These are phyloP conservation scores for Camelina sativa DNA, from an alignment of 345 rosid genomes.

Conservation along the genomic window DNA sequence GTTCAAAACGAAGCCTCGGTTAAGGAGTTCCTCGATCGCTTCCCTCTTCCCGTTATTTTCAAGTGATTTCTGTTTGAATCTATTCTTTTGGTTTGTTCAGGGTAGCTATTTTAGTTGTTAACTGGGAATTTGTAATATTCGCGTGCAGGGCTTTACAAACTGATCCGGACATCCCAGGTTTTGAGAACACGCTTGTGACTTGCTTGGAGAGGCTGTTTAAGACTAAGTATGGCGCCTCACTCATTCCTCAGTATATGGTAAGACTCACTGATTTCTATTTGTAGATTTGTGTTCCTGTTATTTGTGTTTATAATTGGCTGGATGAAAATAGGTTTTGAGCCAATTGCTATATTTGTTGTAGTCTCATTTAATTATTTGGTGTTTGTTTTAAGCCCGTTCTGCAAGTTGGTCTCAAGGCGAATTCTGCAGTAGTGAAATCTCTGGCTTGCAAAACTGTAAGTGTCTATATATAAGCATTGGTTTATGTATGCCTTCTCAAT, in stretches of 20 bases:
- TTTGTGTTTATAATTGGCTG: neutral
- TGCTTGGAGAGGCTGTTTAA: constrained; percentile 76
- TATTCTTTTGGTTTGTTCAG: neutral
- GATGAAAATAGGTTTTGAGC: neutral
- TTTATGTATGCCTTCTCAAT: neutral
- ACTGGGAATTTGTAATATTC: neutral
- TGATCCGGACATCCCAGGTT: constrained; percentile 57
- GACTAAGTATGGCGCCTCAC: constrained; percentile 75
- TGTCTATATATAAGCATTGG: neutral
- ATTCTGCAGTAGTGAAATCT: constrained; percentile 60
- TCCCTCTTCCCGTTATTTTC: constrained; percentile 79
- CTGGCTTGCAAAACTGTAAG: constrained; percentile 89
- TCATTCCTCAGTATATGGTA: constrained; percentile 84
- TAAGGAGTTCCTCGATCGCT: constrained; percentile 74
- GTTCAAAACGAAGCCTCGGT: constrained; percentile 64
- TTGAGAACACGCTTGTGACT: constrained; percentile 58
- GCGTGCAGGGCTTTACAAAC: constrained; percentile 71
- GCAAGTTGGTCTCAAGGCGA: constrained; percentile 70
- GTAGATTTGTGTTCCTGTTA: neutral
- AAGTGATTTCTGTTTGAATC: constrained; percentile 46
- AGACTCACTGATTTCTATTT: neutral
- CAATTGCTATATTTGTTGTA: constrained; percentile 15
- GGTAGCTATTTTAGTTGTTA: neutral
- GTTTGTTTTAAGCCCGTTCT: constrained; percentile 62
- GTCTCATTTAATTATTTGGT: constrained; percentile 14